phyloP scores from a whole-genome alignment of 2,329 filamentous ascomycete species.

The Exophiala sideris region DNA sequence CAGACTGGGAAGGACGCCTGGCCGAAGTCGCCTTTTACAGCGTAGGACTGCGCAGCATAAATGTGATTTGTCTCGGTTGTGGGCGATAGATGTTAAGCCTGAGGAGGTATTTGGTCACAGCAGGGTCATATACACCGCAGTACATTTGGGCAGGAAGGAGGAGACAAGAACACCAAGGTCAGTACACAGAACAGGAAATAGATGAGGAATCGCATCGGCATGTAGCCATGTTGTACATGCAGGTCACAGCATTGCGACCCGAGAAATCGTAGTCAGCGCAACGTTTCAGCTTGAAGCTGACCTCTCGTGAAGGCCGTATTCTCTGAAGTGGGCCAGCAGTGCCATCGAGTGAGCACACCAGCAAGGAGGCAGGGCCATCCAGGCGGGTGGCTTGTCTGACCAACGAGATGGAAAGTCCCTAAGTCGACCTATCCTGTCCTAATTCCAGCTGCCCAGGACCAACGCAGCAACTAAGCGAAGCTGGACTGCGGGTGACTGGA shows the following conservation, averaged over 20 bases:
- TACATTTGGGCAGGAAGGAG: not conserved
- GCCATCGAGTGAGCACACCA: constrained; percentile 1
- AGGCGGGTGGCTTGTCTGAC: constrained; percentile 19
- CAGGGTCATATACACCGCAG: not conserved
- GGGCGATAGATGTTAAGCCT: not conserved
- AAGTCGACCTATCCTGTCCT: constrained; percentile 14
- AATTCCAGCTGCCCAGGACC: constrained; percentile 7
- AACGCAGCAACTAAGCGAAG: constrained; percentile 18
- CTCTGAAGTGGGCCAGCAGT: constrained; percentile 3
- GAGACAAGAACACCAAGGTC: not conserved
- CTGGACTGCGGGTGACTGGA: constrained; percentile 18
- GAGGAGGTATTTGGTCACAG: not conserved
- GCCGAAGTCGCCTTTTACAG: too few species aligned
- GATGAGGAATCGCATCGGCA: not conserved
- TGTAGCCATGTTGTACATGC: not conserved
- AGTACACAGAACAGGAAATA: not conserved
- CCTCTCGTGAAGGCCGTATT: constrained; percentile 14
- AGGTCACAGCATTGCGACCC: constrained; percentile 10
- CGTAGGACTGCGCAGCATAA: too few species aligned
- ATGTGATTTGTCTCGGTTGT: not conserved
- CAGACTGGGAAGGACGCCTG: too few species aligned
- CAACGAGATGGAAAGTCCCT: constrained; percentile 19
- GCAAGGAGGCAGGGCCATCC: constrained; percentile 9
- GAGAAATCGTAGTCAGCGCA: constrained; percentile 17
- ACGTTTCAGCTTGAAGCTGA: constrained; percentile 20